phyloP scores from a whole-genome alignment of 352 stramenopile genomes.

The Globisporangium nodosum region DNA sequence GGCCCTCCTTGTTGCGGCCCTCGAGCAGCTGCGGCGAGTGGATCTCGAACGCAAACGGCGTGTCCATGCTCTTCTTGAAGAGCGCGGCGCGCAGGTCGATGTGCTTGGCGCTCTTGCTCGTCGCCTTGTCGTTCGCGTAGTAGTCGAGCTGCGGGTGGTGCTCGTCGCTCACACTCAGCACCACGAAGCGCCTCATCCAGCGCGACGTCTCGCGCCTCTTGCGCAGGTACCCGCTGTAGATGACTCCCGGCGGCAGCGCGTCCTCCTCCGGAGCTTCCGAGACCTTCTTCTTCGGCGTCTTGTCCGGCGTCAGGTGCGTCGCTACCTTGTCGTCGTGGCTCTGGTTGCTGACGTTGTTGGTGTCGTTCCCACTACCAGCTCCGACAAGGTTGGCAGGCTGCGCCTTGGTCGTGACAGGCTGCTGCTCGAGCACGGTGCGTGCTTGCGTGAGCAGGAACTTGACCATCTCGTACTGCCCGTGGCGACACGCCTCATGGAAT shows the following conservation, averaged over 20 bases:
- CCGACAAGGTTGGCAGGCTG: neutral
- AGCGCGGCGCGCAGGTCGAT: constrained; percentile 62
- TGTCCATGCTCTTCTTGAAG: constrained; percentile 76
- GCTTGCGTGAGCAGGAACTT: constrained; percentile 48
- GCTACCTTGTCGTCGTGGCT: neutral
- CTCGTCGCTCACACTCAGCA: constrained; percentile 34
- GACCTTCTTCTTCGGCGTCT: neutral
- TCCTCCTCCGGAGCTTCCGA: constrained; percentile 18
- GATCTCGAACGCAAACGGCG: constrained; percentile 85
- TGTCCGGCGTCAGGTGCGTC: neutral
- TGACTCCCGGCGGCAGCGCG: constrained; percentile 4
- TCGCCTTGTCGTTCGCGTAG: constrained; percentile 52
- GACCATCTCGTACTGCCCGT: constrained; percentile 67
- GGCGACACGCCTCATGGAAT: constrained; percentile 60
- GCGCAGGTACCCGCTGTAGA: constrained; percentile 56
- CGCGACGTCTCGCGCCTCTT: constrained; percentile 77
- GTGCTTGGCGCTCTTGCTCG: constrained; percentile 31
- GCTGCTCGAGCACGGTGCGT: constrained; percentile 1
- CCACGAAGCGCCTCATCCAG: constrained; percentile 76
- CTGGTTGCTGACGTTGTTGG: constrained; percentile 9
- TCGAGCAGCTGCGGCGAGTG: constrained; percentile 84
- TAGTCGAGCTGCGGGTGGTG: constrained; percentile 54
- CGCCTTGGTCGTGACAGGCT: neutral
- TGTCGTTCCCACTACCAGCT: too few species aligned
- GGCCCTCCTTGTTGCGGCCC: constrained; percentile 82